Evolutionary conservation across 805 yeast genomes (phyloP), one percentile per base, ranked within the genome.

Genomic region (Saccharomycopsis sp.): DNA sequence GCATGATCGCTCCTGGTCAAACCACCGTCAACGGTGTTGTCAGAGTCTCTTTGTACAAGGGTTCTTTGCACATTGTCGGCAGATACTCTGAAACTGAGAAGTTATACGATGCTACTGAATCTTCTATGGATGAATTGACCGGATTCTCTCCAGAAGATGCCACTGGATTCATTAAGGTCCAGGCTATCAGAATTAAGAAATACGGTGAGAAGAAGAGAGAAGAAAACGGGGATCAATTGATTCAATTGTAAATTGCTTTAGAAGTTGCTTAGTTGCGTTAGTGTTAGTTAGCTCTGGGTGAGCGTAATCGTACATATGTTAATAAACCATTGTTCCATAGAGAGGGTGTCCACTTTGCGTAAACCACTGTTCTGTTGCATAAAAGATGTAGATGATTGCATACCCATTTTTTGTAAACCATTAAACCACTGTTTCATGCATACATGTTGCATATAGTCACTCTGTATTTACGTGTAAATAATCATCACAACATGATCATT

Each of bases 41-140:
- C 66, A 89, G 98, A 80, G 86, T 92, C 64, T 82, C 91, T 71
- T 85, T 87, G 65, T 94, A 93, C 85, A 94, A 94, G 82, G 99
- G 99, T 67, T 78, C 84, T 63, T 75, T 90, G 66, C 76, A 78
- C 59, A 83, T 93, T 65, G 82, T 92, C 70, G 99, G 99, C 72
- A 90, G 99, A 82, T 91, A 86, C 63, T 90, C 97, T 24, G 86
- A 86, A 64, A 91, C 98, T 62, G 99, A 94, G 79, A 93, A 91
- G 78, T 83, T 94, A 67, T 94, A 94, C 75, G 97, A 94, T 73
- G 97, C 97, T 64, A 90, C 97, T 58, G 97, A 93, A 75, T 92
- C 97, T 15, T 93, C 98, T 12, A 94, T 94, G 99, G 99, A 94
- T 76, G 99, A 94, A 78, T 85, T 94, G 70, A 91, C 97, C 60